Evolutionary conservation across 2,329 filamentous ascomycete genomes (phyloP).

Genomic region (Ascochyta rabiei): DNA sequence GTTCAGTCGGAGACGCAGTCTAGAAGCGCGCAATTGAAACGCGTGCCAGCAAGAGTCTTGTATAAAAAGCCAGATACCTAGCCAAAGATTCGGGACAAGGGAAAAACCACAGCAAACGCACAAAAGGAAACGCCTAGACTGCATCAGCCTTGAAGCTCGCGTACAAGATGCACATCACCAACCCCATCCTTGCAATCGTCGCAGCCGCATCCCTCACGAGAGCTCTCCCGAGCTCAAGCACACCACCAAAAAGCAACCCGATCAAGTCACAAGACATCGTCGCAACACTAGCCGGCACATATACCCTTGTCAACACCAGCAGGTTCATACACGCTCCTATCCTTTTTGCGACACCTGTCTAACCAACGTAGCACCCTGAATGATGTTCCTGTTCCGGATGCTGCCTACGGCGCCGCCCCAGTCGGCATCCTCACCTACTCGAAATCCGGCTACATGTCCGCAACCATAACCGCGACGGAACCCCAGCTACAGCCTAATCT

Average conservation of each 20-base stretch:
- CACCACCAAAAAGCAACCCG: neutral
- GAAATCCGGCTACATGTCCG: conserved; percentile 32
- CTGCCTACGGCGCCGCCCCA: conserved; percentile 27
- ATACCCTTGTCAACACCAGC: conserved; percentile 33
- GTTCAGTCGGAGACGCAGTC: neutral
- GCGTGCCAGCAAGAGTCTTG: neutral
- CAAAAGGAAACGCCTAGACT: neutral
- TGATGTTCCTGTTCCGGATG: conserved; percentile 27
- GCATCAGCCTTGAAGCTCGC: neutral
- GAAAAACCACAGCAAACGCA: neutral
- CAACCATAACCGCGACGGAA: conserved; percentile 36
- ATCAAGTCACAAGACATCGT: conserved; percentile 19
- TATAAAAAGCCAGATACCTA: conserved; percentile 2
- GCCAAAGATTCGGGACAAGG: neutral
- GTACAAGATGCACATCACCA: conserved; percentile 3
- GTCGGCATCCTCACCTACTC: conserved; percentile 39
- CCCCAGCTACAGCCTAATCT: conserved; percentile 28
- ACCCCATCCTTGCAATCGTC: neutral
- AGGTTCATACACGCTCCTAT: conserved; percentile 3
- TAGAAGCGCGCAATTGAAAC: neutral
- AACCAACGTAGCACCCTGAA: conserved; percentile 22
- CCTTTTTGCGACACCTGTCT: neutral
- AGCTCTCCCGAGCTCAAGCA: conserved; percentile 8
- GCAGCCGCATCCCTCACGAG: conserved; percentile 7
- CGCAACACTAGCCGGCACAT: conserved; percentile 30